phyloP scores from a whole-genome alignment of 768 basidiomycete species.

The Boletus sensibilis region DNA sequence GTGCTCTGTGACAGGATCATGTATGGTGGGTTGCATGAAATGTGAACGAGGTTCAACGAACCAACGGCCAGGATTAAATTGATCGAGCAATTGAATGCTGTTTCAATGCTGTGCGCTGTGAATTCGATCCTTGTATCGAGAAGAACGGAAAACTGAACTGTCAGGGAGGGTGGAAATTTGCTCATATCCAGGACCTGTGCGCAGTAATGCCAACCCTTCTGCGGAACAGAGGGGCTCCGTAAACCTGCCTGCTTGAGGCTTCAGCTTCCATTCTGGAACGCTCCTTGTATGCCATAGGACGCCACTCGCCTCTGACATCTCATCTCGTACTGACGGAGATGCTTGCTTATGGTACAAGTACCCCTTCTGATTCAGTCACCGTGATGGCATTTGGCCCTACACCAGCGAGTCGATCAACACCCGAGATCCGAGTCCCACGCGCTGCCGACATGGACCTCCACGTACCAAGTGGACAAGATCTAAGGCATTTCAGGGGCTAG shows the following conservation, averaged over 20 bases:
- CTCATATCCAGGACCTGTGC: not conserved
- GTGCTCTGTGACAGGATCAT: not conserved
- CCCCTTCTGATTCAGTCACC: constrained; percentile 7
- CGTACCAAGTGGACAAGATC: not conserved
- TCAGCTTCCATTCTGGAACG: constrained; percentile 16
- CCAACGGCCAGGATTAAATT: not conserved
- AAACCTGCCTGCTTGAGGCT: not conserved
- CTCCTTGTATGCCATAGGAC: constrained; percentile 4
- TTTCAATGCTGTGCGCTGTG: constrained; percentile 3
- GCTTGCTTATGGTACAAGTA: not conserved
- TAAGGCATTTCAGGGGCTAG: not conserved
- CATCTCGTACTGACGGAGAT: constrained; percentile 17
- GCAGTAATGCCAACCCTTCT: not conserved
- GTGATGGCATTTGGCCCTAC: constrained; percentile 13
- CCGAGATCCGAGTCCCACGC: constrained; percentile 23
- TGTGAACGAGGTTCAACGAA: not conserved
- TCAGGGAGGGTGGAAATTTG: constrained; percentile 6
- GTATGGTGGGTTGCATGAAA: not conserved
- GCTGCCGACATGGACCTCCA: constrained; percentile 15
- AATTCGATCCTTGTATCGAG: constrained; percentile 5
- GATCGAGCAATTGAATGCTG: not conserved
- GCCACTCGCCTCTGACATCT: constrained; percentile 22
- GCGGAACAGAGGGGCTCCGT: constrained; percentile 12
- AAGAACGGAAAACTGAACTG: constrained; percentile 6
- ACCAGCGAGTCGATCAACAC: constrained; percentile 2